These are phyloP conservation scores for Trichoderma gamsii DNA, from an alignment of 495 filamentous ascomycete species.

Conservation along the genomic window DNA sequence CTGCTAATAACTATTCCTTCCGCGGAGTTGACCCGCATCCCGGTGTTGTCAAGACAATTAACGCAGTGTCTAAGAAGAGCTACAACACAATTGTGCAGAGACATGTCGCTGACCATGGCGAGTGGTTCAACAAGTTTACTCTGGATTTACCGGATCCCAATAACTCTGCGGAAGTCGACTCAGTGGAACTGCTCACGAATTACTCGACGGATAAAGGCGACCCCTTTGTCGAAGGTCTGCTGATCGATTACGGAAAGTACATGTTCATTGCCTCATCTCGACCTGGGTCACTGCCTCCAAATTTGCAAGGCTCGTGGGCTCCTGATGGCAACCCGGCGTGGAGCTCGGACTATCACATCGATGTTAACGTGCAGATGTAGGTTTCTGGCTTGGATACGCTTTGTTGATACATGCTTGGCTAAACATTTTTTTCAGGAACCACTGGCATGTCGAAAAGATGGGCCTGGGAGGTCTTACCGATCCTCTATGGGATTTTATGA, in stretches of 20 bases:
- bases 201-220: constrained; percentile 26
- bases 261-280: constrained; percentile 41
- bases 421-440: constrained; percentile 21
- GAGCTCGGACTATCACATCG: constrained; percentile 44
- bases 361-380: constrained; percentile 48
- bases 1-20: constrained; percentile 39
- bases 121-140: constrained; percentile 30
- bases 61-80: constrained; percentile 27
- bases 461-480: constrained; percentile 18
- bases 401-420: not conserved
- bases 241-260: constrained; percentile 43
- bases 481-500: constrained; percentile 42
- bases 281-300: constrained; percentile 28
- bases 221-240: constrained; percentile 38
- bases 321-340: constrained; percentile 30
- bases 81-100: constrained; percentile 26
- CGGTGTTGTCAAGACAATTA: constrained; percentile 26
- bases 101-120: constrained; percentile 37
- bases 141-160: constrained; percentile 37
- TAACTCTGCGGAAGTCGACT: constrained; percentile 30
- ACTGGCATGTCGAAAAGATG: constrained; percentile 17
- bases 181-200: constrained; percentile 30
- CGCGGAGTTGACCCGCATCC: constrained; percentile 37
- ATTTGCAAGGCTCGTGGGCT: constrained; percentile 17
- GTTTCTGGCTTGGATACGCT: not conserved